Percentiles rank a stretch among this genome's conserved stretches.
These are phyloP conservation scores for Trichosporon ovoides DNA, from an alignment of 1,284 basidiomycete species.

Conservation along the genomic window DNA sequence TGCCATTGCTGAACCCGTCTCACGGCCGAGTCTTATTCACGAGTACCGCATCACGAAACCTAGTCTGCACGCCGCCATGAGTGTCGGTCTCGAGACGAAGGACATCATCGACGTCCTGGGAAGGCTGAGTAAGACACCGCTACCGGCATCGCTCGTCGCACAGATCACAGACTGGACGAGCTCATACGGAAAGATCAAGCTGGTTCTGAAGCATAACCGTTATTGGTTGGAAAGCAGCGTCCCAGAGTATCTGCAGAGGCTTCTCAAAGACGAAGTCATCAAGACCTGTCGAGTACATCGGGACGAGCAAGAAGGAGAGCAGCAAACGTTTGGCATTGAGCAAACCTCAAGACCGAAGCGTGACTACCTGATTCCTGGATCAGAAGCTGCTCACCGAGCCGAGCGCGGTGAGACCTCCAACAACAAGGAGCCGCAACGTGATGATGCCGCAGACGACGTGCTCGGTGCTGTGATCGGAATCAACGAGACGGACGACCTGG, in stretches of 20 bases:
- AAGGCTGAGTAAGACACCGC: conserved; percentile 83
- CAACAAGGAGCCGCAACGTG: conserved; percentile 15
- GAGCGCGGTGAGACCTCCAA: conserved; percentile 30
- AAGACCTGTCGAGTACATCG: conserved; percentile 37
- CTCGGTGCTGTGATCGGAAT: conserved; percentile 83
- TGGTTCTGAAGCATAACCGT: conserved; percentile 93
- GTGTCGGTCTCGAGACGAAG: conserved; percentile 93
- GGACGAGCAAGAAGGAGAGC: conserved; percentile 28
- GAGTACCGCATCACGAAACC: conserved; percentile 99
- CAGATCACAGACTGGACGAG: conserved; percentile 86
- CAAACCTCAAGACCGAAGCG: conserved; percentile 70
- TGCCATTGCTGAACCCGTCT: conserved; percentile 97
- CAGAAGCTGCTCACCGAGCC: conserved; percentile 47
- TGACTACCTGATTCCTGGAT: conserved; percentile 77
- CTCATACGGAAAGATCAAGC: conserved; percentile 94
- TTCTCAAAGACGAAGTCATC: conserved; percentile 80
- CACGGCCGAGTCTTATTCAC: conserved; percentile 95
- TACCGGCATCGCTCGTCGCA: conserved; percentile 71
- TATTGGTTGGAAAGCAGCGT: conserved; percentile 92
- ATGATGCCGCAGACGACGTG: conserved; percentile 40
- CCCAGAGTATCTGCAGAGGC: conserved; percentile 77
- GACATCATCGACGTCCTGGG: conserved; percentile 97
- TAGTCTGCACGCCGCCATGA: conserved; percentile 96
- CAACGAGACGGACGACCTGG: conserved; percentile 79
- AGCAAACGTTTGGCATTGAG: conserved; percentile 67